Base-by-base conservation (phyloP, 345 rosid genomes). In the Turnera subulata region DNA sequence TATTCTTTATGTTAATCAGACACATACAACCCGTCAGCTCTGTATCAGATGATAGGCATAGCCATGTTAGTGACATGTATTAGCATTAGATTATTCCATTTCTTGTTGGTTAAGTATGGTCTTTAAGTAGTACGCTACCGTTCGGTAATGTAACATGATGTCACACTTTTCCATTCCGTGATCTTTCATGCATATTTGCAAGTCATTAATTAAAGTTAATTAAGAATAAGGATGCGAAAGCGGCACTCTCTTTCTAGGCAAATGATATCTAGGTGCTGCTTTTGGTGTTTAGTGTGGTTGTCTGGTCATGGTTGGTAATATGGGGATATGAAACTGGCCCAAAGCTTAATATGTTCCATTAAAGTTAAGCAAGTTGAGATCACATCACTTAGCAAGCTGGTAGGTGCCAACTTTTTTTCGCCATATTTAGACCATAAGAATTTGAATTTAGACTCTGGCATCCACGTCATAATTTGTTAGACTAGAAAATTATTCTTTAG, bases 131-230 rank as follows among this genome's bases (percentile, higher is more conserved):
- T 22, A 7, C 19, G 29, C 18, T 32, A 15, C 8, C 25, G 29
- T 39, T 18, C 11, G 39, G 5, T 39, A 42, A 43, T 25, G 35
- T 11, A 17, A 38, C 37, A n/a, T 47, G 35, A 38, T 50, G 16
- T 16, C 5, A 18, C 12, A 23, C 14, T 61, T 23, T 39, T 18
- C 52, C 19, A 23, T 40, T 52, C 45, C 33, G 51, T 40, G 11
- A 61, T 62, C 58, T 43, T 52, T 62, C 58, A 62, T 62, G 58
- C 26, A 52, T 44, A 52, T 62, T 52, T 53, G 44, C 66, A 42
- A 43, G 58, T 32, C 19, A 60, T 24, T 50, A 13, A 17, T 33
- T 4, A 38, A 47, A 37, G 14, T 23, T 19, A 22, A 15, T 39
- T 26, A 52, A 51, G 6, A 12, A 20, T 40, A 42, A 52, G 21